Conservation (phyloP, 2,329 filamentous ascomycete species). For the Lecanicillium sp. region DNA sequence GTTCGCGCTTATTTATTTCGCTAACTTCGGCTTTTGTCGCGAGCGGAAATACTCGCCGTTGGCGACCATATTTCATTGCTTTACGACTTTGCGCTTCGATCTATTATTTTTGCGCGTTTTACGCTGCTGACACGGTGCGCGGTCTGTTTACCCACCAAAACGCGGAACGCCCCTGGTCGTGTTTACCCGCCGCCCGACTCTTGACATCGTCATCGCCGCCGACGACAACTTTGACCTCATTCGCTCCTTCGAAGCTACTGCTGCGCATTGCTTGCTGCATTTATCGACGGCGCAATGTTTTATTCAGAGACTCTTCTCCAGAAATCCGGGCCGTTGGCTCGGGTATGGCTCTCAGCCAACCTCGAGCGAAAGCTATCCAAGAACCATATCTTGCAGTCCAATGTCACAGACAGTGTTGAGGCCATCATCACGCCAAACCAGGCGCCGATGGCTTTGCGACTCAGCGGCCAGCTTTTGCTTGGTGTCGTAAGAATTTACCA, state of each 20-base stretch:
- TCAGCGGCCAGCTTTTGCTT: conserved; percentile 88
- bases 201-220: not conserved
- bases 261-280: conserved; percentile 13
- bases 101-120: conserved; percentile 8
- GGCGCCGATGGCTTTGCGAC: conserved; percentile 86
- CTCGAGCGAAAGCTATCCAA: conserved; percentile 98
- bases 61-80: conserved; percentile 14
- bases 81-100: conserved; percentile 2
- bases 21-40: conserved; percentile 18
- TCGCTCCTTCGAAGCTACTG: conserved; percentile 5
- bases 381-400: conserved; percentile 88
- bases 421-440: conserved; percentile 90
- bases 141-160: conserved; percentile 10
- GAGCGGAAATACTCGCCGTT: conserved; percentile 12
- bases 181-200: conserved; percentile 3
- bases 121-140: conserved; percentile 5
- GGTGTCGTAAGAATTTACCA: conserved; percentile 98
- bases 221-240: not conserved
- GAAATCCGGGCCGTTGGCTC: conserved; percentile 93
- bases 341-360: conserved; percentile 97
- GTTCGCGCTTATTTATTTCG: conserved; percentile 12
- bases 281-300: conserved; percentile 61
- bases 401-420: conserved; percentile 89
- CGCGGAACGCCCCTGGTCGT: conserved; percentile 7
- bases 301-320: conserved; percentile 93